Percentiles rank a stretch among this genome's conserved stretches.
These are phyloP conservation scores for Balansia obtecta DNA, from an alignment of 2,329 filamentous ascomycete species.

Conservation along the genomic window DNA sequence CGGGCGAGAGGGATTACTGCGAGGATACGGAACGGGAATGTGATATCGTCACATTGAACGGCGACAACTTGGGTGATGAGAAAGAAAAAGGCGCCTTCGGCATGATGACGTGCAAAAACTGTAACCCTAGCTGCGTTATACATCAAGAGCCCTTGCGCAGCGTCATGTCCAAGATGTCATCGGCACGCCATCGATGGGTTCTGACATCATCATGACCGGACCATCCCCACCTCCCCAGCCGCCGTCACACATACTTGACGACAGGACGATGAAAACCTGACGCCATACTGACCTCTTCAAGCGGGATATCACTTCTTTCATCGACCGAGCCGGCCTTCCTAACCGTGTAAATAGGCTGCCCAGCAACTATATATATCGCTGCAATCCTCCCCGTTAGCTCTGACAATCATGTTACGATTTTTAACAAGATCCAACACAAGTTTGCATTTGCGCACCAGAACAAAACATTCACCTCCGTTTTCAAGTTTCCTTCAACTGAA, in stretches of 20 bases:
- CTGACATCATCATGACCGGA: conserved; percentile 4
- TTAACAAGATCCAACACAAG: background rate
- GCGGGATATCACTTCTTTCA: background rate
- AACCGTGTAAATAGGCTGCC: background rate
- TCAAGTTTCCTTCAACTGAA: background rate
- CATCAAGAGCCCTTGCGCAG: background rate
- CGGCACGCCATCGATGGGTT: background rate
- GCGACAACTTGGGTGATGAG: too few relatives aligned
- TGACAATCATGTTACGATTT: background rate
- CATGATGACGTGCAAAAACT: background rate
- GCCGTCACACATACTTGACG: background rate
- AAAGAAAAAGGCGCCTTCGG: background rate
- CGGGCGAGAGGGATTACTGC: too few relatives aligned
- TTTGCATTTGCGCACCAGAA: background rate
- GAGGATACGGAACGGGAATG: too few relatives aligned
- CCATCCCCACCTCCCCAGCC: background rate
- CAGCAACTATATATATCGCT: background rate
- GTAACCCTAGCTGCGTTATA: background rate
- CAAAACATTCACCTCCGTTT: background rate
- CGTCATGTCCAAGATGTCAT: background rate
- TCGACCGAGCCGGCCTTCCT: background rate
- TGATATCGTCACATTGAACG: too few relatives aligned
- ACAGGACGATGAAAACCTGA: background rate
- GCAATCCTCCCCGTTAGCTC: too few relatives aligned
- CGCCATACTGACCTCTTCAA: background rate